Percentiles rank a stretch among this genome's conserved stretches.
phyloP scores from a whole-genome alignment of 2,329 filamentous ascomycete species.

The Fusarium penzigii region DNA sequence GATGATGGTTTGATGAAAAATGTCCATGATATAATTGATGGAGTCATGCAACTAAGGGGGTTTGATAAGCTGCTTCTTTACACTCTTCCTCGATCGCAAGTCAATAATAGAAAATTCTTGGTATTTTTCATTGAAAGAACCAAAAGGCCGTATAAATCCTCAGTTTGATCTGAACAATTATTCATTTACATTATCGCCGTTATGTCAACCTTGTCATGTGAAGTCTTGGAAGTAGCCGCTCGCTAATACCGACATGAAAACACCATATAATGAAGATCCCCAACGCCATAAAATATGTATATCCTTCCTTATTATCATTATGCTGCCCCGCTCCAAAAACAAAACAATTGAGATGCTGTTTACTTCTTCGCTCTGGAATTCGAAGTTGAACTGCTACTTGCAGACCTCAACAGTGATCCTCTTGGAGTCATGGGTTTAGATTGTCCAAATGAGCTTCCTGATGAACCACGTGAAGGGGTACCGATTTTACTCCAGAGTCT shows the following conservation, averaged over 20 bases:
- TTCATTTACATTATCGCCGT: no score
- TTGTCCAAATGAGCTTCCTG: constrained; percentile 36
- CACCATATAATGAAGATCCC: no score
- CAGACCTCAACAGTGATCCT: constrained; percentile 41
- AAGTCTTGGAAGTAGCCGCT: not conserved
- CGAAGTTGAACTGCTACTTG: constrained; percentile 23
- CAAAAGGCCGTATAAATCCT: no score
- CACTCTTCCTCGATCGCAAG: not conserved
- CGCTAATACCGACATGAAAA: not conserved
- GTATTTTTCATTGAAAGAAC: no score
- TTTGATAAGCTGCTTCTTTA: not conserved
- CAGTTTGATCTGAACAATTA: no score
- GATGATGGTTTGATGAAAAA: constrained; percentile 16
- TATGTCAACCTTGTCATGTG: no score
- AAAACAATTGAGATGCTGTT: not conserved
- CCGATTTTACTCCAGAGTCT: constrained; percentile 65
- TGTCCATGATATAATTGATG: constrained; percentile 28
- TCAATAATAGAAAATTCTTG: no score
- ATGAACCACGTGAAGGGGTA: constrained; percentile 41
- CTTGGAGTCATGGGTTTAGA: constrained; percentile 40
- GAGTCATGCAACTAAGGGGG: constrained; percentile 35
- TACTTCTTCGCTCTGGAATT: constrained; percentile 17
- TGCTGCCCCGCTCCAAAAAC: not conserved
- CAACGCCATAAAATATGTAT: no score
- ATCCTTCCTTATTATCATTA: not conserved